Base-by-base conservation (phyloP, 2,329 filamentous ascomycete genomes). In the Lasiodiplodia hormozganensis region DNA sequence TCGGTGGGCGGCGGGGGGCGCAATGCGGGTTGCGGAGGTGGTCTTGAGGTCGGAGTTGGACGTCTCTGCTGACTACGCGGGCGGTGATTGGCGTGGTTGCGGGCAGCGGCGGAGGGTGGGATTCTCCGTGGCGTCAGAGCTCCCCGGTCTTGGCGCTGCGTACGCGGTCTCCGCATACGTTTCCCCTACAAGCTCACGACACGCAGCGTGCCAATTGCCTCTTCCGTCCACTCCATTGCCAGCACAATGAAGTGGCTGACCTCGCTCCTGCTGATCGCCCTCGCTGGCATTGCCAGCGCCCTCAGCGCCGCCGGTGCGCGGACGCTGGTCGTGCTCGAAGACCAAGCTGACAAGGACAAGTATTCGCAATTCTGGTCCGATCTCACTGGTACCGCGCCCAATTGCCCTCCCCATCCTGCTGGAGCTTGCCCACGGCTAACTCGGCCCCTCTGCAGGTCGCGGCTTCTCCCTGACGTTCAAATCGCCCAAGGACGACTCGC, bases 301-400 rank as follows among this genome's bases (percentile, higher is more conserved):
- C 82, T 91, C 76, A 97, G 94, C 84, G 90, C 90, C 71, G 86
- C 89, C 60, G 96, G 95, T 70, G 88, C 87, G 80, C 88, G 93
- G 77, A 82, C 98, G 80, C 85, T 99, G 76, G 94, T 96, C 70
- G 87, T 99, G 69, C 82, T 97, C 65, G 95, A 98, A 76, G 91
- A 97, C 74, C 85, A 89, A 71, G 86, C 88, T 52, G 93, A 97
- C 77, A 93, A 94, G 85, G 87, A 87, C 74, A 87, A 87, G 73
- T 99, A 97, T 82, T 92, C 92, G 69, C 91, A 90, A 75, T 95
- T 98, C 79, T 84, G 94, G 72, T 87, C 85, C 68, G 91, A 94
- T 77, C 80, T 96, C 69, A 47, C 47, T 51, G 49, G 62, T 69
- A 67, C 23, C 23, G 36, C 25, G 40, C 40, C 14, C 8, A 18